Evolutionary conservation across 257 asterid genomes (phyloP), one percentile per base, ranked within the genome.

Genomic region (Rehmannia glutinosa): DNA sequence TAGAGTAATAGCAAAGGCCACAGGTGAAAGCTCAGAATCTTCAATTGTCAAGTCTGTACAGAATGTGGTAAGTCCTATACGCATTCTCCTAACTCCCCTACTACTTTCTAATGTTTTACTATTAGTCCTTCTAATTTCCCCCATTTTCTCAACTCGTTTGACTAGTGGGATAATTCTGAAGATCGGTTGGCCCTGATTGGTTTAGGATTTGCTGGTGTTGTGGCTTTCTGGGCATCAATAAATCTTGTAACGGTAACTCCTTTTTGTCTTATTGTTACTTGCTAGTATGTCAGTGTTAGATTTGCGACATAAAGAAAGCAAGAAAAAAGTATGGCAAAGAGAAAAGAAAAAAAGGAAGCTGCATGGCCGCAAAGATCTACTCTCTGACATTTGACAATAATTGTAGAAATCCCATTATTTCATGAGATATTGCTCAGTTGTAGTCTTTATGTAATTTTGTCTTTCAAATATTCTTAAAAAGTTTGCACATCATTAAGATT

Each of bases 91-190:
- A 47, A 66, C n/a, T 45, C 24, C 25, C 23, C 53, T 46, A 3
- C 53, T 46, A 23, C 24, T 46, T 46, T 2, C 56, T 50, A 3
- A 8, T 50, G 20, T 2, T 8, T 3, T 50, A 5, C 5, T 49
- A 0, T 10, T 4, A 2, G 19, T 49, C 2, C 10, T 9, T 10
- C 9, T 20, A 19, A 43, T 32, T 13, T 54, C 21, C 66, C 10
- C 54, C 5, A 5, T 32, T 68, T 43, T 36, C 27, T 33, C 39
- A 33, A 24, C 27, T 64, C 17, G 16, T 71, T 79, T 74, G 73
- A 60, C 55, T 78, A 93, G 98, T 93, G 97, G 98, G 95, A 86
- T 41, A 82, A 82, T 25, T 80, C 98, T 35, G 98, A 93, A 81
- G 97, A 93, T 74, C 90, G 94, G 50, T 1, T 88, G 80, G 97